These are phyloP conservation scores for Capronia coronata DNA, from an alignment of 2,329 filamentous ascomycete genomes.

Conservation along the genomic window DNA sequence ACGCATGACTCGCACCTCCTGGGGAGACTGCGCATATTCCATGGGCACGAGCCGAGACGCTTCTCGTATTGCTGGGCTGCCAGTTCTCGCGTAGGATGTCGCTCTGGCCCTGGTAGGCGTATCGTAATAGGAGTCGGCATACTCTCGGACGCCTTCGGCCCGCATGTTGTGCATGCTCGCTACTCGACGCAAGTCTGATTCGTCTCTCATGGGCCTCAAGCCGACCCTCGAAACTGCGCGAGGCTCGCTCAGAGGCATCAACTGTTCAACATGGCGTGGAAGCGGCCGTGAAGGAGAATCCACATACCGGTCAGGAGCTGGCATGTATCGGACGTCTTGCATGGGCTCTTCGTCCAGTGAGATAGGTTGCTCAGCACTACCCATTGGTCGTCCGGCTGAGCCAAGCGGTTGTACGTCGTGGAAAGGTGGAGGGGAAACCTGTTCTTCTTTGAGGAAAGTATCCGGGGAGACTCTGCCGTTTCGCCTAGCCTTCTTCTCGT, in stretches of 20 bases:
- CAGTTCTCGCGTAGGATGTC: constrained; percentile 37
- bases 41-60: constrained; percentile 32
- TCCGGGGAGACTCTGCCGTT: constrained; percentile 37
- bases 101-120: constrained; percentile 31
- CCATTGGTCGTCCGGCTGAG: constrained; percentile 34
- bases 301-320: constrained; percentile 23
- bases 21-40: constrained; percentile 36
- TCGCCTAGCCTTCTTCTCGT: constrained; percentile 31
- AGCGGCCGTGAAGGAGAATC: constrained; percentile 26
- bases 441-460: constrained; percentile 57
- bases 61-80: constrained; percentile 34
- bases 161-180: constrained; percentile 43
- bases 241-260: constrained; percentile 31
- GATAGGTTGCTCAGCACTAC: constrained; percentile 39
- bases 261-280: constrained; percentile 25
- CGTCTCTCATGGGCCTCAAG: constrained; percentile 34
- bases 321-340: constrained; percentile 26
- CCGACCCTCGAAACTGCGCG: constrained; percentile 39
- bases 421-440: constrained; percentile 55
- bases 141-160: constrained; percentile 38
- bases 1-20: constrained; percentile 40
- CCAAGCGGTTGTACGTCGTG: constrained; percentile 39
- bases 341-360: constrained; percentile 42
- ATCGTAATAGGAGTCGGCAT: constrained; percentile 36
- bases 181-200: constrained; percentile 42